Percentiles rank a stretch among this genome's conserved stretches.
These are phyloP conservation scores for Tothia fuscella DNA, from an alignment of 2,329 filamentous ascomycete species.

Conservation along the genomic window DNA sequence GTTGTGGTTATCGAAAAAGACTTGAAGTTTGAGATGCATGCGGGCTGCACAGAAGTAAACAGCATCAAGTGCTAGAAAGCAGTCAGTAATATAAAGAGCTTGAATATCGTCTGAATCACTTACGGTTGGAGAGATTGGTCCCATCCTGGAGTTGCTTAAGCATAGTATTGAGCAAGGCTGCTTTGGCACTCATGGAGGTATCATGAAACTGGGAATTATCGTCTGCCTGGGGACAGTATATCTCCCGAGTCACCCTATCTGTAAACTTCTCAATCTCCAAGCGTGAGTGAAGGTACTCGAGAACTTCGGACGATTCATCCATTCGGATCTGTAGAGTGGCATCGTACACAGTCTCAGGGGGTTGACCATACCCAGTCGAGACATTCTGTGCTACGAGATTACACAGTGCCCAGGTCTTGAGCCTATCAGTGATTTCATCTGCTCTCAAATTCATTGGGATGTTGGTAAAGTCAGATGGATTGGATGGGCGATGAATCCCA, in stretches of 20 bases:
- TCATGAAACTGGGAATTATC: constrained; percentile 44
- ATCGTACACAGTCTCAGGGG: constrained; percentile 65
- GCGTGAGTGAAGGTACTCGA: constrained; percentile 52
- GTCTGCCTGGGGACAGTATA: constrained; percentile 65
- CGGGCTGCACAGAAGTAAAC: constrained; percentile 62
- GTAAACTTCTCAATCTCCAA: constrained; percentile 63
- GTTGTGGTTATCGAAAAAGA: constrained; percentile 68
- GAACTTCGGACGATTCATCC: constrained; percentile 43
- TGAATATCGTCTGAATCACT: neutral
- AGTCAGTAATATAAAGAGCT: no score
- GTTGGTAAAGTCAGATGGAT: constrained; percentile 72
- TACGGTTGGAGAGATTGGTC: constrained; percentile 4
- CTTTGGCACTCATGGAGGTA: neutral
- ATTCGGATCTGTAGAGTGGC: constrained; percentile 55
- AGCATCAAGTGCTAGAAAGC: constrained; percentile 22
- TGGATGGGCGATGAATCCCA: constrained; percentile 66
- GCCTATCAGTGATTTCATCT: constrained; percentile 66
- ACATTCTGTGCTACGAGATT: constrained; percentile 73
- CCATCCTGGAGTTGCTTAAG: neutral
- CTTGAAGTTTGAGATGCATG: constrained; percentile 64
- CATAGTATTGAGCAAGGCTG: neutral
- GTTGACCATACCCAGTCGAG: constrained; percentile 74
- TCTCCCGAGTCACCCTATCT: constrained; percentile 66
- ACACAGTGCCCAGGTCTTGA: constrained; percentile 73
- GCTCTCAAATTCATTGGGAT: constrained; percentile 63